phyloP scores from a whole-genome alignment of 139 green algal genomes.

The Tetratostichococcus sp. region DNA sequence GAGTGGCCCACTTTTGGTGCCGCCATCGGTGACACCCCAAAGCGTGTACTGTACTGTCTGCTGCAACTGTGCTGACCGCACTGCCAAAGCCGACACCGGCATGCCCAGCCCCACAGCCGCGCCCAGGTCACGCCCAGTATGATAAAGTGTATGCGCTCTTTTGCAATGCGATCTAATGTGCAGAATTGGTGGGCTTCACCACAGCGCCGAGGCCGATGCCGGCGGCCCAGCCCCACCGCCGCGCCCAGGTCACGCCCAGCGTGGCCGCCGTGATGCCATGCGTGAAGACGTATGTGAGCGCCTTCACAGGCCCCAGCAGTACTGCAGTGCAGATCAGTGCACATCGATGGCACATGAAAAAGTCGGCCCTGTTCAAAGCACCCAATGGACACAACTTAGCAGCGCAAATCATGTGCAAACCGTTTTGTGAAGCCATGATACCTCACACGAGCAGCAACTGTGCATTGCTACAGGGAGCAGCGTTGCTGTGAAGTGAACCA shows the following conservation, averaged over 20 bases:
- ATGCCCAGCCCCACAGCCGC: slow-evolving; percentile 28
- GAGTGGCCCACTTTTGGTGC: too few species aligned
- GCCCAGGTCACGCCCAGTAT: slow-evolving; percentile 47
- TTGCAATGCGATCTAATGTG: too few species aligned
- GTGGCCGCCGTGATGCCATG: slow-evolving; percentile 63
- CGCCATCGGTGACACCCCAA: too few species aligned
- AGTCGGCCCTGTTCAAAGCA: too few species aligned
- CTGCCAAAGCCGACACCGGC: slow-evolving; percentile 30
- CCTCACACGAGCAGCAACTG: too few species aligned
- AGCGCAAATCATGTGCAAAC: background rate
- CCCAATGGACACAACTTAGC: too few species aligned
- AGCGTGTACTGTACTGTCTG: too few species aligned
- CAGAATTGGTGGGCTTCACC: too few species aligned
- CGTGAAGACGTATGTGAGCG: slow-evolving; percentile 64
- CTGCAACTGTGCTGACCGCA: too few species aligned
- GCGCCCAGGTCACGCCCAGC: slow-evolving; percentile 45
- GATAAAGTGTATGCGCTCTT: too few species aligned
- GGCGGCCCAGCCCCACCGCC: slow-evolving; percentile 32
- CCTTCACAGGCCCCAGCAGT: slow-evolving; percentile 71
- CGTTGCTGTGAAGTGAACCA: too few species aligned
- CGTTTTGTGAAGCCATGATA: background rate
- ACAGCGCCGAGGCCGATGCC: slow-evolving; percentile 29
- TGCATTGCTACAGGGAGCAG: background rate
- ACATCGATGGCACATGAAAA: too few species aligned
- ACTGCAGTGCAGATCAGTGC: slow-evolving; percentile 47